phyloP scores from a whole-genome alignment of 805 yeast genomes.

The Wickerhamomyces strasburgensis region DNA sequence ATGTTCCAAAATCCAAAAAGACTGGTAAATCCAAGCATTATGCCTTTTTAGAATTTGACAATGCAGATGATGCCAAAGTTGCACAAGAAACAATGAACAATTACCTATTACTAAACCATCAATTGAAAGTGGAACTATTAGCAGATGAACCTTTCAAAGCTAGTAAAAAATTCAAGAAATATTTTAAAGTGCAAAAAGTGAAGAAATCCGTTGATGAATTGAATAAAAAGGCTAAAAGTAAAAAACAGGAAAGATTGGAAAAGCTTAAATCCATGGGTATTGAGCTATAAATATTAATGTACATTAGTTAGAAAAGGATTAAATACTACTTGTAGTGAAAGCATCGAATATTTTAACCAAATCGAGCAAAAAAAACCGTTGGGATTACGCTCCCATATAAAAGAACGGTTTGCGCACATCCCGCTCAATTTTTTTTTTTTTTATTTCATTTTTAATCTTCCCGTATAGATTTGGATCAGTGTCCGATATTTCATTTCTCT shows the following conservation, averaged over 20 bases:
- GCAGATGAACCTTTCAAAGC: constrained; percentile 40
- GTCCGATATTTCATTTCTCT: too few species aligned
- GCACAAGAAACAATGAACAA: constrained; percentile 97
- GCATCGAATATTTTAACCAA: too few species aligned
- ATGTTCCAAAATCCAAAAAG: constrained; percentile 82
- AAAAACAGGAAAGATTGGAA: constrained; percentile 29
- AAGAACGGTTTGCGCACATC: too few species aligned
- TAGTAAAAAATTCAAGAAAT: constrained; percentile 31
- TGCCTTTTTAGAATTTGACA: constrained; percentile 82
- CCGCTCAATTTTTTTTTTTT: too few species aligned
- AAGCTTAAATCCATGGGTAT: constrained; percentile 33
- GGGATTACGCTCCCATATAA: too few species aligned
- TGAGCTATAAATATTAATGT: constrained; percentile 26
- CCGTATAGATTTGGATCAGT: too few species aligned
- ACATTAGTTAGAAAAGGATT: constrained; percentile 3
- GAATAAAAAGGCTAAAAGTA: constrained; percentile 28
- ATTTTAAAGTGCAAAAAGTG: constrained; percentile 26
- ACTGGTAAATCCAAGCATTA: constrained; percentile 90
- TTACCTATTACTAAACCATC: constrained; percentile 82
- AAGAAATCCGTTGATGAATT: constrained; percentile 28
- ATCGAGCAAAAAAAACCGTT: too few species aligned
- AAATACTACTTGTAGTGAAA: too few species aligned
- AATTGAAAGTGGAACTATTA: constrained; percentile 63
- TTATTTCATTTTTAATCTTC: too few species aligned
- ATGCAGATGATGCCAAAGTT: constrained; percentile 69